phyloP scores from a whole-genome alignment of 78 protist species.

The Polysphondylium violaceum region DNA sequence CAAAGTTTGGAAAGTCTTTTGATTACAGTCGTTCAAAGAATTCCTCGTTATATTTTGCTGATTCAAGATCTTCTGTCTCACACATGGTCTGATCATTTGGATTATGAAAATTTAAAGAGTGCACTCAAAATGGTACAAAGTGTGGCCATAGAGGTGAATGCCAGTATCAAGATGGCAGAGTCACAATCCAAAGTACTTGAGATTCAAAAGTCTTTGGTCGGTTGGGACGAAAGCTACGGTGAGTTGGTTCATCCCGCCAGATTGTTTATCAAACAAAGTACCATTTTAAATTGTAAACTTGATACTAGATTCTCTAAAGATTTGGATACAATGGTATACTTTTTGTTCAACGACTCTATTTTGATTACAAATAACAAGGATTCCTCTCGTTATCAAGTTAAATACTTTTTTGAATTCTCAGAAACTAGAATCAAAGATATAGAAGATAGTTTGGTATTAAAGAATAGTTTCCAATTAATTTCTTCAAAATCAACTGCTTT shows the following conservation, averaged over 20 bases:
- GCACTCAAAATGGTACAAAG: slow-evolving; percentile 42
- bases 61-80: slow-evolving; percentile 4
- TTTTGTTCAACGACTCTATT: slow-evolving; percentile 35
- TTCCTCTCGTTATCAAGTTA: slow-evolving; percentile 12
- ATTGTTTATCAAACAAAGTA: slow-evolving; percentile 48
- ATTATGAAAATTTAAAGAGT: slow-evolving; percentile 1
- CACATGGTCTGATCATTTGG: slow-evolving; percentile 38
- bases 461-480: slow-evolving; percentile 49
- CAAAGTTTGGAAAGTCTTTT: slow-evolving; percentile 28
- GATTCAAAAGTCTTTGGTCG: slow-evolving; percentile 44
- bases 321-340: slow-evolving; percentile 1
- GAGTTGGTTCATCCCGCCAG: slow-evolving; percentile 61
- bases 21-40: slow-evolving; percentile 46
- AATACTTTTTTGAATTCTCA: slow-evolving; percentile 48
- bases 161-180: slow-evolving; percentile 45
- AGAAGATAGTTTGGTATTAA: slow-evolving; percentile 52
- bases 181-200: slow-evolving; percentile 61
- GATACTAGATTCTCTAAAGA: slow-evolving; percentile 60
- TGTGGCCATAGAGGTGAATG: slow-evolving; percentile 45
- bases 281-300: slow-evolving; percentile 23
- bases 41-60: slow-evolving; percentile 44
- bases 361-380: slow-evolving; percentile 14
- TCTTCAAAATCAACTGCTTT: slow-evolving; percentile 20
- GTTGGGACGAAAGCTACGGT: slow-evolving; percentile 10
- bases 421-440: slow-evolving; percentile 39